phyloP scores from a whole-genome alignment of 441 rosid species.

The Populus hybrid region DNA sequence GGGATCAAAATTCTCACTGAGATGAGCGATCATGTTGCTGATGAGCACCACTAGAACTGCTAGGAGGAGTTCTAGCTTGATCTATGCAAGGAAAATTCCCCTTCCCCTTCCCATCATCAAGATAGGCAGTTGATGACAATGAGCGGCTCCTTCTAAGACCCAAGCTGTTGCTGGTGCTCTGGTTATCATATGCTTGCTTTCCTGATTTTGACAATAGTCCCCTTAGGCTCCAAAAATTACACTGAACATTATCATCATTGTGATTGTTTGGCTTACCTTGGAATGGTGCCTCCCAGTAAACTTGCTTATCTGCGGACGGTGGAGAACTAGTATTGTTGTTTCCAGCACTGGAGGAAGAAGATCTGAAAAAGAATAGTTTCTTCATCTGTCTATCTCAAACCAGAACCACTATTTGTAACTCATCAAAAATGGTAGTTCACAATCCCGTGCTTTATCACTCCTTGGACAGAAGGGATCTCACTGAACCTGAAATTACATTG shows the following conservation, averaged over 20 bases:
- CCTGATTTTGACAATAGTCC: constrained; percentile 43
- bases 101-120: constrained; percentile 46
- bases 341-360: constrained; percentile 56
- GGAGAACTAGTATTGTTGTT: constrained; percentile 30
- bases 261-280: constrained; percentile 36
- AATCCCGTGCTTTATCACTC: constrained; percentile 14
- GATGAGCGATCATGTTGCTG: constrained; percentile 45
- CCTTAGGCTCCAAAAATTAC: constrained; percentile 33
- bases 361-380: constrained; percentile 78
- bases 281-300: constrained; percentile 35
- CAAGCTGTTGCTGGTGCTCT: constrained; percentile 36
- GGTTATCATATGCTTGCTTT: constrained; percentile 46
- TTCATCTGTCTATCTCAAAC: constrained; percentile 53
- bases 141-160: constrained; percentile 85
- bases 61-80: constrained; percentile 40
- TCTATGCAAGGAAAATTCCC: constrained; percentile 34
- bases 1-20: constrained; percentile 40
- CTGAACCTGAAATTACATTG: constrained; percentile 35
- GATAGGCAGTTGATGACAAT: constrained; percentile 63
- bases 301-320: constrained; percentile 46
- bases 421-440: constrained; percentile 14
- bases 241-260: constrained; percentile 34
- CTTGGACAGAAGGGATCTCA: constrained; percentile 24
- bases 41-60: constrained; percentile 26
- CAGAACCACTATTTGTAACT: constrained; percentile 19